Evolutionary conservation across 768 basidiomycete genomes (phyloP).

Genomic region (Postia placenta): DNA sequence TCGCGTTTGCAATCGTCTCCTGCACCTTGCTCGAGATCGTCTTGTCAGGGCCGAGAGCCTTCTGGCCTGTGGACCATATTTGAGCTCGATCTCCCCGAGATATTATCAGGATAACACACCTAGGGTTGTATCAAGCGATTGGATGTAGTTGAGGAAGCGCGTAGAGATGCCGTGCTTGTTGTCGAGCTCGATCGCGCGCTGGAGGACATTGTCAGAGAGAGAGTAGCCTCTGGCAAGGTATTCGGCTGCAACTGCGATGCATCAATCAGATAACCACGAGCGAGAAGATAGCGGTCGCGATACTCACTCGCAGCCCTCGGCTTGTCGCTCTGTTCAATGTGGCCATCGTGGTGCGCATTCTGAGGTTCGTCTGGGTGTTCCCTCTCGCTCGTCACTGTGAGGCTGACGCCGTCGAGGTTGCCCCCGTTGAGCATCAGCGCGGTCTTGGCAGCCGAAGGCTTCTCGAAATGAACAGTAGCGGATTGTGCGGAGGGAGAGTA

Average conservation of each 20-base stretch:
- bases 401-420: constrained; percentile 61
- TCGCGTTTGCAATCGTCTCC: constrained; percentile 54
- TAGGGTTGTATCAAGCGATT: constrained; percentile 60
- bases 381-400: constrained; percentile 67
- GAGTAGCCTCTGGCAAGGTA: constrained; percentile 88
- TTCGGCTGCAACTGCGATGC: constrained; percentile 73
- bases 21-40: constrained; percentile 74
- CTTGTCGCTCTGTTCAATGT: constrained; percentile 83
- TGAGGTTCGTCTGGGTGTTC: constrained; percentile 45
- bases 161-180: constrained; percentile 82
- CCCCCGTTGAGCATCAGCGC: constrained; percentile 83
- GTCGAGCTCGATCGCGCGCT: constrained; percentile 78
- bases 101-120: constrained; percentile 35
- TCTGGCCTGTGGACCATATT: constrained; percentile 28
- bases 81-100: too few species aligned
- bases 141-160: constrained; percentile 77
- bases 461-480: constrained; percentile 82
- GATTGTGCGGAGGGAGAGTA: constrained; percentile 36
- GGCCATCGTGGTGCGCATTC: constrained; percentile 29
- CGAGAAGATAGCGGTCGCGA: background rate
- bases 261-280: background rate
- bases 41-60: constrained; percentile 72
- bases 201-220: constrained; percentile 72
- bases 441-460: constrained; percentile 76
- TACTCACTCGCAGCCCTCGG: constrained; percentile 76